Evolutionary conservation across 1,284 basidiomycete species (phyloP).

Genomic region (Leccinum fallax): DNA sequence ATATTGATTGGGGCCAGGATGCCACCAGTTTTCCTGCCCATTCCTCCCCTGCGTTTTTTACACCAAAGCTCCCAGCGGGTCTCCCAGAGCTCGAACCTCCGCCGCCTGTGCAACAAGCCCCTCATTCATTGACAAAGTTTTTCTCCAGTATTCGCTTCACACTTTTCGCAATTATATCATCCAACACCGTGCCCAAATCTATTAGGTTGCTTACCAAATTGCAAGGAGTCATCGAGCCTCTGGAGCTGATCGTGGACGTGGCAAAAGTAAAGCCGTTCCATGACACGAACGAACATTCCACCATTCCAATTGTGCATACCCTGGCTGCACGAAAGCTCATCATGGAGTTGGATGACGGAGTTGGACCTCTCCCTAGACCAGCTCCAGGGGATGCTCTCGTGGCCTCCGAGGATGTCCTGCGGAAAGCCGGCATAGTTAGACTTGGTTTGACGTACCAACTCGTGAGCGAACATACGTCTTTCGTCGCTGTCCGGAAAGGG

Average conservation of each 20-base stretch:
- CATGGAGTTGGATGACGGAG: slow-evolving; percentile 43
- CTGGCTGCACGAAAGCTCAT: slow-evolving; percentile 56
- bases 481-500: slow-evolving; percentile 50
- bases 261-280: slow-evolving; percentile 39
- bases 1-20: slow-evolving; percentile 48
- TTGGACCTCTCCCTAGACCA: slow-evolving; percentile 34
- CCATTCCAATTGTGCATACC: slow-evolving; percentile 49
- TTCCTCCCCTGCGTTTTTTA: background rate
- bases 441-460: slow-evolving; percentile 56
- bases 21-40: background rate
- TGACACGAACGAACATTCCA: slow-evolving; percentile 24
- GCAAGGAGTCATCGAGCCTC: slow-evolving; percentile 33
- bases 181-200: slow-evolving; percentile 39
- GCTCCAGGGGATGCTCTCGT: slow-evolving; percentile 22
- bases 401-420: slow-evolving; percentile 37
- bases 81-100: slow-evolving; percentile 33
- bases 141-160: slow-evolving; percentile 49
- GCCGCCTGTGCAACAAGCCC: slow-evolving; percentile 47
- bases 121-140: slow-evolving; percentile 42
- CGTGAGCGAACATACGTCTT: slow-evolving; percentile 54
- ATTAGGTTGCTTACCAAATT: slow-evolving; percentile 44
- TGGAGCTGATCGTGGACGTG: slow-evolving; percentile 43
- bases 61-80: slow-evolving; percentile 7
- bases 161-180: slow-evolving; percentile 47
- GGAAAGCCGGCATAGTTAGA: slow-evolving; percentile 38